A percentile compares a stretch with the other conserved stretches of the same genome.
These are phyloP conservation scores for Dactylella cylindrospora DNA, from an alignment of 2,329 filamentous ascomycete genomes.

Conservation along the genomic window DNA sequence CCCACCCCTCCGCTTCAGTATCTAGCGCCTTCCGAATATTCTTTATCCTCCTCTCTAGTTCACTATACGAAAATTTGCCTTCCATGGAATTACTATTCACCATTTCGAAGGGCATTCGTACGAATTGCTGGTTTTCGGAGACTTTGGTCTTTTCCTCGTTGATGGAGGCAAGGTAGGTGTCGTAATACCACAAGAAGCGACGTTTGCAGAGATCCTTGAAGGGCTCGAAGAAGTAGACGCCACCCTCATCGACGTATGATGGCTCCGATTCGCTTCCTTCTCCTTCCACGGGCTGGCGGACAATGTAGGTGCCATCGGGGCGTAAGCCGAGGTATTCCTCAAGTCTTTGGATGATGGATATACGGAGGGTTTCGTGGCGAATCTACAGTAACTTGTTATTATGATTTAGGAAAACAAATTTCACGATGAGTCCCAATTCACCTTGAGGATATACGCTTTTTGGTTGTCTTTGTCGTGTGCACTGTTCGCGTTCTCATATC, in stretches of 20 bases:
- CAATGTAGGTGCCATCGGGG: constrained; percentile 55
- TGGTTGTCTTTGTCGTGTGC: constrained; percentile 71
- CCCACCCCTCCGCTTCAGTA: constrained; percentile 72
- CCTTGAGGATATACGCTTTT: constrained; percentile 76
- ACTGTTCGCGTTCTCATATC: constrained; percentile 75
- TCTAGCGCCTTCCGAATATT: constrained; percentile 71
- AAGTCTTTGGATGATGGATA: constrained; percentile 81
- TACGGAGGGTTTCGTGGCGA: constrained; percentile 81
- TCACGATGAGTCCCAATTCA: constrained; percentile 50
- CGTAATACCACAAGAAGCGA: constrained; percentile 93
- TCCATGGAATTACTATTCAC: constrained; percentile 72
- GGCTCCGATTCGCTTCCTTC: constrained; percentile 53
- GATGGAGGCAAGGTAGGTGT: constrained; percentile 75
- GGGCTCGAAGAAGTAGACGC: constrained; percentile 64
- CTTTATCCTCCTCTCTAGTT: constrained; percentile 68
- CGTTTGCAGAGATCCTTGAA: constrained; percentile 90
- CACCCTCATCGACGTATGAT: constrained; percentile 29
- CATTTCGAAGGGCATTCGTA: constrained; percentile 84
- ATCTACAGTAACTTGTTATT: constrained; percentile 61
- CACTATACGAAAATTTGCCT: constrained; percentile 77
- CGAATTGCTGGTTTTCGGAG: constrained; percentile 66
- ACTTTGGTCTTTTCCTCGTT: constrained; percentile 65
- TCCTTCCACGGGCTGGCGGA: constrained; percentile 49
- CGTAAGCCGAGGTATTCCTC: constrained; percentile 74
- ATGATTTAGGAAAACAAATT: neutral